Percentiles rank a stretch among this genome's conserved stretches.
Evolutionary conservation across 192 early-diverging fungal species (phyloP).

Genomic region (Umbelopsis ramanniana): DNA sequence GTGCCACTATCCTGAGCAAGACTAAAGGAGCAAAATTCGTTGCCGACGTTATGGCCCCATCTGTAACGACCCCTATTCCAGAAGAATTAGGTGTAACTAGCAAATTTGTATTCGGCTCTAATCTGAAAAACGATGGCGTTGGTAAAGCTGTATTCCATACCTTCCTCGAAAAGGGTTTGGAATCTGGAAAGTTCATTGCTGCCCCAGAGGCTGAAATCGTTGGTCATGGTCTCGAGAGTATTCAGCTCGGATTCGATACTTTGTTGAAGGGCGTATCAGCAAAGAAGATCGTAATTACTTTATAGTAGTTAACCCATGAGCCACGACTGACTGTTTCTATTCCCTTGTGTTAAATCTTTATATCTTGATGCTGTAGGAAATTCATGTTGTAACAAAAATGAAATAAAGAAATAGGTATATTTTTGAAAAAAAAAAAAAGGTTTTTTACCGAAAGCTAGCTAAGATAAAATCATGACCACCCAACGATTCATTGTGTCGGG

Average conservation of each 20-base stretch:
- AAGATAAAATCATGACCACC: too few relatives aligned
- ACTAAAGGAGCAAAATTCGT: background rate
- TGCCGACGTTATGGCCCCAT: background rate
- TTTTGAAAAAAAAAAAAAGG: too few relatives aligned
- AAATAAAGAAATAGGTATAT: too few relatives aligned
- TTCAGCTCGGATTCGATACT: conserved; percentile 4
- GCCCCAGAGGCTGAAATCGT: conserved; percentile 3
- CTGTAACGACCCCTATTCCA: background rate
- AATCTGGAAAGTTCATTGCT: background rate
- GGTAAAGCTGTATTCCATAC: background rate
- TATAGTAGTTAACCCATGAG: background rate
- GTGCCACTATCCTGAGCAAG: conserved; percentile 4
- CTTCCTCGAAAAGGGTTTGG: conserved; percentile 2
- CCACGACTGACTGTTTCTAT: too few relatives aligned
- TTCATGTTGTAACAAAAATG: too few relatives aligned
- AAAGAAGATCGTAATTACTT: conserved; percentile 2
- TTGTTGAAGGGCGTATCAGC: background rate
- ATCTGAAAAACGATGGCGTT: conserved; percentile 4
- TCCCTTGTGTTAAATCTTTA: too few relatives aligned
- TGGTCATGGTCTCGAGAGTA: background rate
- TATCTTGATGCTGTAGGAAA: too few relatives aligned
- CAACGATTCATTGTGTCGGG: too few relatives aligned
- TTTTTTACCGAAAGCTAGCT: too few relatives aligned
- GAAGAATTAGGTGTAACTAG: conserved; percentile 1
- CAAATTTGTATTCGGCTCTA: background rate